phyloP scores from a whole-genome alignment of 1,139 yeast genomes.

The Kurtzmaniella quercitrusa region DNA sequence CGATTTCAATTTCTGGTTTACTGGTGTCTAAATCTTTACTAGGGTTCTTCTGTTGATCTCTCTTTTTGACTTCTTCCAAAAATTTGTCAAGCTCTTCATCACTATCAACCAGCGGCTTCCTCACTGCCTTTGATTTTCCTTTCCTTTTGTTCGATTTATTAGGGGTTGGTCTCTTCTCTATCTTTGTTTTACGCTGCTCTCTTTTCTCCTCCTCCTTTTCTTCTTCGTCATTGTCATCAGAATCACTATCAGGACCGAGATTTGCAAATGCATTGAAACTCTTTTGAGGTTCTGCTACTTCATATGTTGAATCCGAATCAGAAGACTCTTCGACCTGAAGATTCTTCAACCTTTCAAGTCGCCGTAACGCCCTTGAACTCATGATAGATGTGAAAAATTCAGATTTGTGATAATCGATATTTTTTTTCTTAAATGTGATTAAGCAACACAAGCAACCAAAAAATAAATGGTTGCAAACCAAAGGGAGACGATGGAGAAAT shows the following conservation, averaged over 20 bases:
- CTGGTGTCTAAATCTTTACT: conserved; percentile 10
- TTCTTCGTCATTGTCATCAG: conserved; percentile 9
- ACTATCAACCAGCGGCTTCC: conserved; percentile 19
- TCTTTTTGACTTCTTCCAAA: conserved; percentile 28
- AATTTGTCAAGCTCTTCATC: conserved; percentile 42
- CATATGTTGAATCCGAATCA: conserved; percentile 12
- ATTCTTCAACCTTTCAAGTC: conserved; percentile 30
- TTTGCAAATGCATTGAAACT: conserved; percentile 52
- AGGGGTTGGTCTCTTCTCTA: conserved; percentile 8
- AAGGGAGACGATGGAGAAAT: neutral
- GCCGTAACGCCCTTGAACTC: conserved; percentile 68
- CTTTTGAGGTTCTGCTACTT: conserved; percentile 14
- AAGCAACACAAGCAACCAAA: neutral
- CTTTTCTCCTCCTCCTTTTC: conserved; percentile 11
- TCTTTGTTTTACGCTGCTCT: conserved; percentile 6
- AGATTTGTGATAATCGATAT: neutral
- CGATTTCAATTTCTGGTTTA: conserved; percentile 13
- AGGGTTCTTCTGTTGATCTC: conserved; percentile 26
- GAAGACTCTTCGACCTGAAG: conserved; percentile 7
- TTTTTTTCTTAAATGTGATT: neutral
- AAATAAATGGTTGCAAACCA: neutral
- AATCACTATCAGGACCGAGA: conserved; percentile 35
- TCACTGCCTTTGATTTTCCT: conserved; percentile 8
- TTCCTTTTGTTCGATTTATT: conserved; percentile 15
- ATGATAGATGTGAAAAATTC: conserved; percentile 20